Conservation (phyloP, 2,329 filamentous ascomycete species). For the Acrocalymma vagum region DNA sequence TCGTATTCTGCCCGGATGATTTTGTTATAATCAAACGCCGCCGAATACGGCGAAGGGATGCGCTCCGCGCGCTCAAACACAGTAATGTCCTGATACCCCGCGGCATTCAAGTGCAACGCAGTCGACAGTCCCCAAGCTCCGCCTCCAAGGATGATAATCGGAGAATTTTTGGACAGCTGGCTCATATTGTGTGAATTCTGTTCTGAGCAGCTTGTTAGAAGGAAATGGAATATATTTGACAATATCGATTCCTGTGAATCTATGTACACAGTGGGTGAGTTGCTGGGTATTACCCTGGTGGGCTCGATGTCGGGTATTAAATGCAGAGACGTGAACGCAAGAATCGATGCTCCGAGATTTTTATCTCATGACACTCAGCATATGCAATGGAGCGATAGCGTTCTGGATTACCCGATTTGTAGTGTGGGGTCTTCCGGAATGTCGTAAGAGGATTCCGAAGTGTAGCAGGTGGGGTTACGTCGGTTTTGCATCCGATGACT, state of each 20-base stretch:
- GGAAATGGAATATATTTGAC: neutral
- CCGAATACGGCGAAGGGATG: conserved; percentile 61
- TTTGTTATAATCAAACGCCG: conserved; percentile 69
- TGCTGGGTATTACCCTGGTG: neutral
- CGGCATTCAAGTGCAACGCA: conserved; percentile 37
- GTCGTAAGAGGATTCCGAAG: no score
- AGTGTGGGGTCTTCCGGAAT: no score
- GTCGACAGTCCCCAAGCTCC: conserved; percentile 43
- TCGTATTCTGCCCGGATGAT: conserved; percentile 68
- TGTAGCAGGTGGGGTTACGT: no score
- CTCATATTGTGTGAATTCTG: conserved; percentile 27
- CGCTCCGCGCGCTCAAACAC: conserved; percentile 41
- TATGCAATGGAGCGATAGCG: no score
- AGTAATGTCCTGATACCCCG: conserved; percentile 39
- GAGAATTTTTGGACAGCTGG: conserved; percentile 27
- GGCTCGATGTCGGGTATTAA: neutral
- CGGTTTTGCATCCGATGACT: no score
- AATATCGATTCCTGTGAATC: no score
- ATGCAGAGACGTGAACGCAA: conserved; percentile 4
- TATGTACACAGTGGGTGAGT: neutral
- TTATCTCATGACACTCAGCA: no score
- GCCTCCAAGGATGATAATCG: conserved; percentile 37
- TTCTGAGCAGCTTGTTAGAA: no score
- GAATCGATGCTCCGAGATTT: neutral
- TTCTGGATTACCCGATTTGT: no score